Evolutionary conservation across 2,329 filamentous ascomycete genomes (phyloP), one percentile per base, ranked within the genome.

Genomic region (Pseudogymnoascus sp.): DNA sequence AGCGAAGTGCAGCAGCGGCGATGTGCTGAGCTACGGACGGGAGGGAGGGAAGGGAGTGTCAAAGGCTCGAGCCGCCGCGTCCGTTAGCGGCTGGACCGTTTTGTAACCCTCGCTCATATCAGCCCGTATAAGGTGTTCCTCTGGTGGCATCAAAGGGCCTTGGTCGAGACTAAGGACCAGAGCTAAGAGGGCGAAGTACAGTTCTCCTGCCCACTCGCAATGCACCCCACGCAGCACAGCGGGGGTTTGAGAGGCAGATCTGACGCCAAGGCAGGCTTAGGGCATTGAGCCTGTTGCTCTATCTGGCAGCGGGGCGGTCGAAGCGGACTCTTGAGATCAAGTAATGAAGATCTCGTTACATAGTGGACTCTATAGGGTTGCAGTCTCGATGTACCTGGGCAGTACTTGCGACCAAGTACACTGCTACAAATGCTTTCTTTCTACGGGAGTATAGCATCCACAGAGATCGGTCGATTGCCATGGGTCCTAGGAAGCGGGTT

Each of bases 31-130:
- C 45, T 52, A 52, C 45, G 45, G 45, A 18, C 45, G 45, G 45
- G 45, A 52, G 45, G 45, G 45, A 52, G 42, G 45, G 45, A 52
- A 52, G 45, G 45, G 42, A 29, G 25, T 52, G 45, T 31, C 27
- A 52, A 52, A 52, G 45, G 45, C 27, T 52, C 45, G 45, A 52
- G 45, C 45, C 45, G 45, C 45, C 45, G 27, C 45, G 45, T 52
- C 45, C 45, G 27, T 52, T 31, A 52, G 45, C 45, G 27, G 27
- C 45, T 31, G 45, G 13, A 10, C 27, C 45, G 45, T 52, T 31
- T 52, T 52, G 45, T 18, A 52, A 52, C 15, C 13, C 13, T 52
- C 42, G 25, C 42, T 15, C 42, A 52, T 52, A 52, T 29, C 42
- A 31, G 42, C 25, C 42, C 42, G 42, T 52, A 52, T 52, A 52